Evolutionary conservation across 169 alveolate genomes (phyloP), one percentile per base, ranked within the genome.

Genomic region (Plasmodium chabaudi): DNA sequence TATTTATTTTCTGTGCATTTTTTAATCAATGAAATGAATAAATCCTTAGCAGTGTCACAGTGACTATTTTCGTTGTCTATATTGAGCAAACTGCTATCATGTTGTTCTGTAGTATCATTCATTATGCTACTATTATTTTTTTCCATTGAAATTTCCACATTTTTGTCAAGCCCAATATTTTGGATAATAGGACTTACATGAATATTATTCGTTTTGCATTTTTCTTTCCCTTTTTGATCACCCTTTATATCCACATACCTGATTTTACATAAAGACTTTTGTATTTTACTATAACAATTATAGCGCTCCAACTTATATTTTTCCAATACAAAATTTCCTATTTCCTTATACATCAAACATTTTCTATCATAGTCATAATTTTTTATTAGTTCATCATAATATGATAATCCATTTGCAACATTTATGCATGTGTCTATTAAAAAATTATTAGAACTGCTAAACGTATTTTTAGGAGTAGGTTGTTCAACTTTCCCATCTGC

Each of bases 241-340:
- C 7, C 65, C 42, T 34, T 34, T 34, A 15, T 42, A 21, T 57
- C 47, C 21, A 56, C 25, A 56, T 75, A 75, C 5, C 65, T 75
- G 21, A 75, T 12, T 21, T 75, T 75, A 42, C 88, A 75, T 34
- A 75, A 25, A 34, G 67, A 49, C 27, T 75, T 75, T 19, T 75
- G 88, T 9, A 75, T 75, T 65, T 60, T 46, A 34, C 19, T 42
- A 49, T 75, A 75, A 51, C 88, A 75, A 21, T 75, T 75, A 65
- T 61, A 61, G 47, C 42, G n/a, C 21, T 55, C 47, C 47, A 75
- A 34, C 2, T 60, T 47, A 34, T 75, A 27, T 23, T 60, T 61
- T 27, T 75, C 88, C 23, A 75, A 63, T 47, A 63, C 74, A 10
- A n/a, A n/a, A 17, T 75, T 75, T 10, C 88, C 88, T 25, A 75